Conservation (phyloP, 2,329 filamentous ascomycete species). For the Tolypocladium ovalisporum region DNA sequence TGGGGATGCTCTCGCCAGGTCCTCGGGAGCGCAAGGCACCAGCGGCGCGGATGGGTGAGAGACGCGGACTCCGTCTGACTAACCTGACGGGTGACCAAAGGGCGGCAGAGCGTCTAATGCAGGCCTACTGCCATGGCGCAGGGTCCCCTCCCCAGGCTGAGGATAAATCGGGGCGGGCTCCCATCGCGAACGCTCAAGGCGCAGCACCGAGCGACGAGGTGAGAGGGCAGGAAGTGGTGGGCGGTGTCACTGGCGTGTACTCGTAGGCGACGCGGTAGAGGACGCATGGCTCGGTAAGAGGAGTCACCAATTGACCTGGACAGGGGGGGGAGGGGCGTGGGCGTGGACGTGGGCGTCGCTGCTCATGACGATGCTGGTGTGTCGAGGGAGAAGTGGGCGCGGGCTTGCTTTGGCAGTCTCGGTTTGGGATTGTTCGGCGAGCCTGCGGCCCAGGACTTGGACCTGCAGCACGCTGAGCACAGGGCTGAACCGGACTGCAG, state of each 20-base stretch:
- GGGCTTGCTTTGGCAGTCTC: not conserved
- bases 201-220: slow-evolving; percentile 1
- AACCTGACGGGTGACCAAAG: slow-evolving; percentile 18
- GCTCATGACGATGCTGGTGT: not conserved
- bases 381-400: not conserved
- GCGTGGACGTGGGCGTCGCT: not conserved
- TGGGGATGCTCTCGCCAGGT: not conserved
- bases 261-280: not conserved
- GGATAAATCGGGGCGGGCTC: not conserved
- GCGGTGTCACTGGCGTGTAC: not conserved
- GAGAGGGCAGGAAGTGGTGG: not conserved
- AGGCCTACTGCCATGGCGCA: slow-evolving; percentile 5
- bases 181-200: slow-evolving; percentile 2
- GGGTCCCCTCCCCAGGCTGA: not conserved
- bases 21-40: slow-evolving; percentile 13
- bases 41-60: slow-evolving; percentile 13
- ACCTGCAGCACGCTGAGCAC: not conserved
- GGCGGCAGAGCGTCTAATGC: slow-evolving; percentile 16
- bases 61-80: slow-evolving; percentile 15
- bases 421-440: not conserved
- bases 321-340: not conserved
- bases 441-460: not conserved
- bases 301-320: slow-evolving; percentile 1
- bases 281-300: not conserved
- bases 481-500: not conserved